phyloP scores from a whole-genome alignment of 176 grass and related monocot species.

The Eragrostis nindensis region DNA sequence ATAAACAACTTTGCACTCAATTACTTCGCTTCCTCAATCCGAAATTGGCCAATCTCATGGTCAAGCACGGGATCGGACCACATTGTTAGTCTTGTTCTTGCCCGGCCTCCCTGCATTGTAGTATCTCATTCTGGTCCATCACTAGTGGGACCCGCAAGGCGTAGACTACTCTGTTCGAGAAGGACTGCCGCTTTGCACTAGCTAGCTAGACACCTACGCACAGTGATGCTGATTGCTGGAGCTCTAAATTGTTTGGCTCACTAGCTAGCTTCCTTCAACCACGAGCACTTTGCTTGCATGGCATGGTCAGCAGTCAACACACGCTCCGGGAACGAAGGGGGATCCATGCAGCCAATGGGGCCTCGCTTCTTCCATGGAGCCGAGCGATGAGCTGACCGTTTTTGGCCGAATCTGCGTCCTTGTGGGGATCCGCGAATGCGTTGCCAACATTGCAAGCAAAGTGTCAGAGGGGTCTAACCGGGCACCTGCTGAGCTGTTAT shows the following conservation, averaged over 20 bases:
- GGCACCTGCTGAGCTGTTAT: slow-evolving; percentile 3
- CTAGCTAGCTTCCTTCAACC: background rate
- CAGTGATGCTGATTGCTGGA: background rate
- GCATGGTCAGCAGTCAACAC: slow-evolving; percentile 26
- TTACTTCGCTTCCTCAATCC: background rate
- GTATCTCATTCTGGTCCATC: background rate
- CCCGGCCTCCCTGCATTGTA: background rate
- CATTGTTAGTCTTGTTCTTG: background rate
- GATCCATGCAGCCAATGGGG: slow-evolving; percentile 30
- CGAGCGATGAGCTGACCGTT: slow-evolving; percentile 5
- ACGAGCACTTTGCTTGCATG: background rate
- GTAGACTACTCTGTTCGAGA: slow-evolving; percentile 1
- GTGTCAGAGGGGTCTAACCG: slow-evolving; percentile 1
- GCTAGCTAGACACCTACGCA: background rate
- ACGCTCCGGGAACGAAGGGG: slow-evolving; percentile 13
- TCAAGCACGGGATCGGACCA: background rate
- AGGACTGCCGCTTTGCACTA: background rate
- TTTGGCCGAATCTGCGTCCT: slow-evolving; percentile 38
- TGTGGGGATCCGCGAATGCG: slow-evolving; percentile 40
- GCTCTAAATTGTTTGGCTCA: background rate
- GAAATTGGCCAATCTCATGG: background rate
- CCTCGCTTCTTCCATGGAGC: background rate
- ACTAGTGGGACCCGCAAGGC: background rate
- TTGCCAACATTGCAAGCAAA: slow-evolving; percentile 58
- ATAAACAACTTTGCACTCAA: background rate